These are phyloP conservation scores for Meredithiella fracta DNA, from an alignment of 2,329 filamentous ascomycete genomes.

Conservation along the genomic window DNA sequence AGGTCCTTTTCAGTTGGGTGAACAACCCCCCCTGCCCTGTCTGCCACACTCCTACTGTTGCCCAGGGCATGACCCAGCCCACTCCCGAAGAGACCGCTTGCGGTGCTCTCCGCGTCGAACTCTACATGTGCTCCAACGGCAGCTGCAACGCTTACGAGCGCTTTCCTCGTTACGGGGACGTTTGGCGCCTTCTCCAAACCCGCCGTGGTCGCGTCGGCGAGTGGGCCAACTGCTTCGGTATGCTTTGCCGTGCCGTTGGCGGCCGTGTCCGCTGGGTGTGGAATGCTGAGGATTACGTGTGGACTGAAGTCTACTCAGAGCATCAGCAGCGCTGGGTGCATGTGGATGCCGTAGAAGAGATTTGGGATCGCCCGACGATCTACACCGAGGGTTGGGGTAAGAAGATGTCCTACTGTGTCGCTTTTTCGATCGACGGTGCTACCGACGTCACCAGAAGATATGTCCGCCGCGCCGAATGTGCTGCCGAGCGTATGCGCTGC, in stretches of 20 bases:
- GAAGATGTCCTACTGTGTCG: constrained; percentile 93
- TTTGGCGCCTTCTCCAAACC: constrained; percentile 80
- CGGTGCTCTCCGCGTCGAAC: constrained; percentile 72
- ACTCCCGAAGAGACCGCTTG: constrained; percentile 79
- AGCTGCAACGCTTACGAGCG: constrained; percentile 67
- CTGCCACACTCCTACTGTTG: constrained; percentile 70
- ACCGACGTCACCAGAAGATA: constrained; percentile 51
- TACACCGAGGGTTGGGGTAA: constrained; percentile 93
- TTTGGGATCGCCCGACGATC: constrained; percentile 84
- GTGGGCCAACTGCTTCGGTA: constrained; percentile 97
- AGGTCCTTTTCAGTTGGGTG: constrained; percentile 89
- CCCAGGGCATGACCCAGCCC: constrained; percentile 67
- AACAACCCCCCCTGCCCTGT: constrained; percentile 79
- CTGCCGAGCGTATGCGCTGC: constrained; percentile 59
- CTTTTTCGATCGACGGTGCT: constrained; percentile 78
- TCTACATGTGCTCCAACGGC: constrained; percentile 69
- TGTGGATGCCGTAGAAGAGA: constrained; percentile 84
- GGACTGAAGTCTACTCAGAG: constrained; percentile 94
- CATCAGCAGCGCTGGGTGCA: constrained; percentile 93
- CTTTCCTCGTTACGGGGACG: constrained; percentile 88
- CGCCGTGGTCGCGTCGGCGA: constrained; percentile 76
- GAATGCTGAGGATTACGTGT: constrained; percentile 95
- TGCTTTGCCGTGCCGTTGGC: constrained; percentile 88
- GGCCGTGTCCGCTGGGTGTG: constrained; percentile 91
- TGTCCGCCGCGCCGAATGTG: constrained; percentile 55